Evolutionary conservation across 805 yeast species (phyloP).

Genomic region (Saccharomycopsis schoenii): DNA sequence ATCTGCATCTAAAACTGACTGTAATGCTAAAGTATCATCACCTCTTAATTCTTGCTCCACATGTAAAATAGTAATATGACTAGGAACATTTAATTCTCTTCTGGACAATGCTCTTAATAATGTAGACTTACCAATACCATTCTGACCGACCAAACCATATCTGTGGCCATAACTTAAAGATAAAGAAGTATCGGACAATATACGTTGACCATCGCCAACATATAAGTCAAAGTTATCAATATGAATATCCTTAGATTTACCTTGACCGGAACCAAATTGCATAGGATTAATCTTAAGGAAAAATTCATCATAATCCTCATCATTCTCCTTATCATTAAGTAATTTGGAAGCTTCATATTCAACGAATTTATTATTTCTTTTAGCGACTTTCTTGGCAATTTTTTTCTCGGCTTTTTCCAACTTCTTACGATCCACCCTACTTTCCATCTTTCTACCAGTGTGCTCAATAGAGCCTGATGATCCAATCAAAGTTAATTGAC

Average conservation of each 20-base stretch:
- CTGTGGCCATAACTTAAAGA: slow-evolving; percentile 87
- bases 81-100: slow-evolving; percentile 90
- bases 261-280: slow-evolving; percentile 82
- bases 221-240: slow-evolving; percentile 87
- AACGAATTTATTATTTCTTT: slow-evolving; percentile 70
- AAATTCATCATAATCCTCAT: slow-evolving; percentile 85
- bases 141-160: slow-evolving; percentile 96
- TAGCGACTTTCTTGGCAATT: slow-evolving; percentile 94
- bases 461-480: slow-evolving; percentile 82
- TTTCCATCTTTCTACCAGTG: slow-evolving; percentile 83
- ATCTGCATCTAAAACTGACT: slow-evolving; percentile 97
- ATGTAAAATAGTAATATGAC: slow-evolving; percentile 88
- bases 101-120: slow-evolving; percentile 81
- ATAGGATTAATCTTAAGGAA: slow-evolving; percentile 92
- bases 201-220: slow-evolving; percentile 93
- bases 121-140: slow-evolving; percentile 99
- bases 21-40: slow-evolving; percentile 83
- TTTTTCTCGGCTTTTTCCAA: slow-evolving; percentile 95
- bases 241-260: slow-evolving; percentile 94
- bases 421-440: slow-evolving; percentile 92
- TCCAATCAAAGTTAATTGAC: slow-evolving; percentile 69
- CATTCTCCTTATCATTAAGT: slow-evolving; percentile 45
- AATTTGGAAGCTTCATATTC: slow-evolving; percentile 91
- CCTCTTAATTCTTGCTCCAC: slow-evolving; percentile 97
- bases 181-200: slow-evolving; percentile 77